Base-by-base conservation (phyloP, 805 yeast genomes). In the Lachancea lanzarotensis region DNA sequence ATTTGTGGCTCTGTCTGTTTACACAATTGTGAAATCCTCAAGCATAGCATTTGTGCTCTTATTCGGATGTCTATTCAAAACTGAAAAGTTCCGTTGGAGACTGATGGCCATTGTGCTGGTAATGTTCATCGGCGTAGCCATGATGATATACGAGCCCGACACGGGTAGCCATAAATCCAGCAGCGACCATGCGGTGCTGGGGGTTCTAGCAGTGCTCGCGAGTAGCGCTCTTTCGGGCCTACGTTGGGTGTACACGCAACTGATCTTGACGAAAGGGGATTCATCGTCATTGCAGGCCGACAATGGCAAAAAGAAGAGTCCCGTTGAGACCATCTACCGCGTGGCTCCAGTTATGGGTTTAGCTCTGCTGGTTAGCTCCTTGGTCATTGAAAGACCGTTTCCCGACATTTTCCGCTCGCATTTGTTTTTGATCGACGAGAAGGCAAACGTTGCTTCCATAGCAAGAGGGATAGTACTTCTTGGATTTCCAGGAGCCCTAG, bases 221-320 rank as follows among this genome's bases (percentile, higher is more conserved):
- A 90, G 96, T 3, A 79, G 95, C 2, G 74, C 84, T 60, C 75
- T 88, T 67, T 82, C 93, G 13, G 98, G 98, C 0, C 68, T 93
- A 42, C 75, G 98, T 51, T 93, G 98, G 98, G 91, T 95, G 1
- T 76, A 90, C 49, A 89, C 98, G 1, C 98, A 93, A 59, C 63
- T 93, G 18, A 72, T 91, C 30, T 68, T 93, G 40, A 82, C 76
- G 52, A 73, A 69, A 36, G 45, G 37, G 36, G 56, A 45, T 37
- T 36, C 44, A n/a, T 17, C 19, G 15, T 38, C 45, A 15, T 7
- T 11, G 29, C 42, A 16, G 26, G 34, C 27, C 37, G 32, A 35
- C 18, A 26, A 35, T 2, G 29, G 45, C 12, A 40, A 44, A 20
- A 42, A 39, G 32, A 82, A 90, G 58, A n/a, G n/a, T n/a, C 95